Base-by-base conservation (phyloP, 257 asterid species). In the Solanum chmielewskii region DNA sequence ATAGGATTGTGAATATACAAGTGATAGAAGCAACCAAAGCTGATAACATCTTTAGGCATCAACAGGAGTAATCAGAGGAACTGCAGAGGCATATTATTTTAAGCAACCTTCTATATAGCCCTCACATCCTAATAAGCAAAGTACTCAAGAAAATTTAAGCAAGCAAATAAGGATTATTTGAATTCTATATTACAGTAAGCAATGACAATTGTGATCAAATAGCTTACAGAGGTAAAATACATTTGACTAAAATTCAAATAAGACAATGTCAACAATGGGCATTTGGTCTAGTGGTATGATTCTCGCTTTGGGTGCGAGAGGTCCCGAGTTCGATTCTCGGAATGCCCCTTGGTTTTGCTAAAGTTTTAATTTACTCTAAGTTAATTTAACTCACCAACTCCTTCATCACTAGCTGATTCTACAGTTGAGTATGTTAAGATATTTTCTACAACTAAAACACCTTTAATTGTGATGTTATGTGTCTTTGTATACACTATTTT, bases 241-340 rank as follows among this genome's bases (percentile, higher is more conserved):
- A 14, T 42, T 25, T 44, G 39, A 25, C 9, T 78, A 44, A 5
- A 4, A 25, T 21, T 78, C 44, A 80, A 80, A 47, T 49, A 47
- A 27, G 85, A 47, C 44, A 29, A 29, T 29, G 68, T 18, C 29
- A 27, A 45, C 42, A 2, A 81, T 18, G 64, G 64, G 64, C 64
- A 56, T 56, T 56, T 56, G 64, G 98, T 93, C 94, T 94, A 92
- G 95, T 92, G 98, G 95, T 91, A 95, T 93, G 97, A 95, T 94
- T 94, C 98, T 92, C 92, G 92, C 95, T 96, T 90, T 69, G 94
- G 97, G 97, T 91, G 95, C 94, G 94, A 90, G 94, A 92, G 96
- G 98, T 92, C 97, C 92, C 90, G 90, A 92, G 94, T 93, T 95
- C 93, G 87, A 96, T 93, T 91, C 94, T 93, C 92, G 95, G 94